Conservation (phyloP, 2,329 filamentous ascomycete genomes). For the Paraconiothyrium sp. region DNA sequence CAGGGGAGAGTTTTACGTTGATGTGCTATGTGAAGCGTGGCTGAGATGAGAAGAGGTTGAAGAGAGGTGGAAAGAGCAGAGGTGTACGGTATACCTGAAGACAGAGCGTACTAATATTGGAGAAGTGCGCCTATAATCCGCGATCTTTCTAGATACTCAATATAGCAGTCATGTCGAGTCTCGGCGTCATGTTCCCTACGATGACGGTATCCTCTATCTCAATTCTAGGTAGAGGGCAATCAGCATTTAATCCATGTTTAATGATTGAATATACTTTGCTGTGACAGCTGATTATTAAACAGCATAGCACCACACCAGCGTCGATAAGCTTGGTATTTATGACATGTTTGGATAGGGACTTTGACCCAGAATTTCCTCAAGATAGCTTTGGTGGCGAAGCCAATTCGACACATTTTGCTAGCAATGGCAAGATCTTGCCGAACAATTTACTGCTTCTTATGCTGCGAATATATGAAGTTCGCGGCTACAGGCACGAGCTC, state of each 20-base stretch:
- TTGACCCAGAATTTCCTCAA: too few species aligned
- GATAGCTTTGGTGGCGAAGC: too few species aligned
- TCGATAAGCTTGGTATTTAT: too few species aligned
- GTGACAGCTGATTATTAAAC: background rate
- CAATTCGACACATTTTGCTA: background rate
- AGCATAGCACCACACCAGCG: too few species aligned
- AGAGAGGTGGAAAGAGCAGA: background rate
- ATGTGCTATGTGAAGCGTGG: background rate
- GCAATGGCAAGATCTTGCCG: background rate
- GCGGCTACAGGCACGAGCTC: conserved; percentile 57
- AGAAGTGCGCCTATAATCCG: background rate
- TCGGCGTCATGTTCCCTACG: too few species aligned
- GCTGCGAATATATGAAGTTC: conserved; percentile 59
- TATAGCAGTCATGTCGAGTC: too few species aligned
- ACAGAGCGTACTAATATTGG: background rate
- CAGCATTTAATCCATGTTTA: too few species aligned
- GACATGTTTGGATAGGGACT: too few species aligned
- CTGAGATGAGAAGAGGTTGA: background rate
- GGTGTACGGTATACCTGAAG: background rate
- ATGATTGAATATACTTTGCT: too few species aligned
- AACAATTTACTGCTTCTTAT: conserved; percentile 58
- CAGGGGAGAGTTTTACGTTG: too few species aligned
- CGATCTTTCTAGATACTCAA: background rate
- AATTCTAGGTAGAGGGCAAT: too few species aligned
- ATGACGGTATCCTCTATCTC: too few species aligned